Percentiles rank a stretch among this genome's conserved stretches.
Conservation (phyloP, 2,329 filamentous ascomycete genomes). For the Fusarium heterosporum region DNA sequence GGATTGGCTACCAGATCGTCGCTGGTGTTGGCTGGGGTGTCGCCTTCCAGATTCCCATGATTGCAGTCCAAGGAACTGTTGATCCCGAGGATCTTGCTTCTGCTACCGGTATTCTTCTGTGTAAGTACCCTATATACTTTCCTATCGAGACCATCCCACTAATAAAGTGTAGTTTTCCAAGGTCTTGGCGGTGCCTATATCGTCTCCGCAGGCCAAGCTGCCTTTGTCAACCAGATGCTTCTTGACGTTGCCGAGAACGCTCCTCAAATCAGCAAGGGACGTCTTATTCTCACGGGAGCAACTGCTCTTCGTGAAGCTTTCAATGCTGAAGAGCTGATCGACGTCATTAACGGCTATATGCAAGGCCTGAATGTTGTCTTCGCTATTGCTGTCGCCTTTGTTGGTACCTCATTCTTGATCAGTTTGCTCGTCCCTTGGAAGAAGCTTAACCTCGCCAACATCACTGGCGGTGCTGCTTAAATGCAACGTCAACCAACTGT, state of each 20-base stretch:
- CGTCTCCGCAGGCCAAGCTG: conserved; percentile 61
- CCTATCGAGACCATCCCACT: conserved; percentile 5
- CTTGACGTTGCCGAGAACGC: conserved; percentile 49
- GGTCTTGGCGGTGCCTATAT: conserved; percentile 64
- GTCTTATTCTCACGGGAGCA: conserved; percentile 58
- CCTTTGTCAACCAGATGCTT: conserved; percentile 60
- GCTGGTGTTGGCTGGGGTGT: conserved; percentile 61
- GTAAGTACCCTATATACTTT: conserved; percentile 42
- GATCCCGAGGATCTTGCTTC: conserved; percentile 58
- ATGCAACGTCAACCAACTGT: background rate
- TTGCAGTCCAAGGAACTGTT: conserved; percentile 59
- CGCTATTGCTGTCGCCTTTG: conserved; percentile 66
- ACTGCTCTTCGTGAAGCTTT: conserved; percentile 69
- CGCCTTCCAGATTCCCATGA: conserved; percentile 63
- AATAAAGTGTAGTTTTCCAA: conserved; percentile 56
- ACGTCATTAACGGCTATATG: conserved; percentile 72
- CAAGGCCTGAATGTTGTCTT: conserved; percentile 72
- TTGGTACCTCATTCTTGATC: conserved; percentile 54
- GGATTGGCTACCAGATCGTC: conserved; percentile 67
- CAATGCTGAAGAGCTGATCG: conserved; percentile 58
- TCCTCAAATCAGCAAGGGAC: conserved; percentile 52
- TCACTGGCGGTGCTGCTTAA: conserved; percentile 50
- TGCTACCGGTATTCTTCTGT: conserved; percentile 61
- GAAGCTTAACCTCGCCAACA: conserved; percentile 51
- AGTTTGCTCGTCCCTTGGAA: conserved; percentile 54